These are phyloP conservation scores for Gaultheria prostrata DNA, from an alignment of 148 eudicot genomes.

Conservation along the genomic window DNA sequence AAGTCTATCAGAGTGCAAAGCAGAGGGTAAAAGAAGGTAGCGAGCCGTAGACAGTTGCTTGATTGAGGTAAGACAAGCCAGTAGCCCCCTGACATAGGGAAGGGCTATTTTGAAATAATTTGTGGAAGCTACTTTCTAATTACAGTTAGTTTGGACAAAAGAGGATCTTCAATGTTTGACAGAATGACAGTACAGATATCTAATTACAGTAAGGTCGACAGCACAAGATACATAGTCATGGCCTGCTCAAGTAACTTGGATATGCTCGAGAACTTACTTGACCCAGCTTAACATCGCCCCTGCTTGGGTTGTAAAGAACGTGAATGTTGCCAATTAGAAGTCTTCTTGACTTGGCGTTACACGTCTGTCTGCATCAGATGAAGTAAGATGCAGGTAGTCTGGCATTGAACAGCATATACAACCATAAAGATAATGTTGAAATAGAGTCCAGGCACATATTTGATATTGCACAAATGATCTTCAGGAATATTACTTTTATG, in stretches of 20 bases:
- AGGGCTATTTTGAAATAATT: not conserved
- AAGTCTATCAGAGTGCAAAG: too few species aligned
- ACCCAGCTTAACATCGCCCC: conserved; percentile 38
- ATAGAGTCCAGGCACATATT: not conserved
- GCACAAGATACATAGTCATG: not conserved
- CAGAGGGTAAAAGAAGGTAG: too few species aligned
- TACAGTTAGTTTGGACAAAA: not conserved
- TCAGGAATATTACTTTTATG: not conserved
- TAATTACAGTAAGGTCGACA: not conserved
- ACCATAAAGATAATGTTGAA: conserved; percentile 8
- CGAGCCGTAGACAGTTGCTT: too few species aligned
- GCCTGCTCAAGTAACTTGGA: conserved; percentile 6
- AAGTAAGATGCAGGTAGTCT: conserved; percentile 21
- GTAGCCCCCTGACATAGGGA: too few species aligned
- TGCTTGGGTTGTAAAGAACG: conserved; percentile 32
- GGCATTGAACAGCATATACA: conserved; percentile 11
- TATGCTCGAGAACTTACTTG: conserved; percentile 27
- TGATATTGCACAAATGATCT: not conserved
- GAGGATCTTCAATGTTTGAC: not conserved
- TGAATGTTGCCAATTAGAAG: conserved; percentile 34
- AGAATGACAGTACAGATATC: not conserved
- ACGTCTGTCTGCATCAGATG: conserved; percentile 31
- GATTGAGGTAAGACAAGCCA: too few species aligned
- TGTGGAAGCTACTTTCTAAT: not conserved
- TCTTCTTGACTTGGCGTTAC: conserved; percentile 21